Percentiles rank a stretch among this genome's conserved stretches.
Conservation (phyloP, 2,329 filamentous ascomycete species). For the Macrophomina phaseolina region DNA sequence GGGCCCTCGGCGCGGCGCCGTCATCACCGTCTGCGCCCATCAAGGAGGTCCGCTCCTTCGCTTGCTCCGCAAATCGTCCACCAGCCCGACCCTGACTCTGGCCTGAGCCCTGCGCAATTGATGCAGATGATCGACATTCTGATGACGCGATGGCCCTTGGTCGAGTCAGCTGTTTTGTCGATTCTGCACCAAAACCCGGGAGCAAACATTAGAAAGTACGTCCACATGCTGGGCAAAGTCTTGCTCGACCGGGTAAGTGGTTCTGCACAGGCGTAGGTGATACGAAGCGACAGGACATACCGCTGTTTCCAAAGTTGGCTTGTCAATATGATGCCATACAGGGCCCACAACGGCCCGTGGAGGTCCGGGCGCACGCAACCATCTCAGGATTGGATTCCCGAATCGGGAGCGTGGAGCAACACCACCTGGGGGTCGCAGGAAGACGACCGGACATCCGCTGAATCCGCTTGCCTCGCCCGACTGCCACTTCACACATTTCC, state of each 20-base stretch:
- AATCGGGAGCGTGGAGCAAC: not conserved
- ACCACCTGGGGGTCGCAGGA: not conserved
- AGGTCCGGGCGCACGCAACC: not conserved
- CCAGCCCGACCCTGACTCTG: not conserved
- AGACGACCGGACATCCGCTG: not conserved
- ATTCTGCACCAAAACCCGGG: constrained; percentile 14
- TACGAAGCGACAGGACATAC: not conserved
- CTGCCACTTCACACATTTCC: not conserved
- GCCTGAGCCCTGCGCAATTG: constrained; percentile 5
- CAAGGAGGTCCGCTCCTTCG: constrained; percentile 7
- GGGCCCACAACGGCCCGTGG: not conserved
- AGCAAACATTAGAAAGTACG: constrained; percentile 10
- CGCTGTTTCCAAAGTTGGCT: not conserved
- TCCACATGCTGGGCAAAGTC: constrained; percentile 5
- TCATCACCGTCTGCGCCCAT: constrained; percentile 13
- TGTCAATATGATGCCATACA: not conserved
- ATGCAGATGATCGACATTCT: constrained; percentile 23
- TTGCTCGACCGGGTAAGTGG: not conserved
- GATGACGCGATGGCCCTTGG: constrained; percentile 24
- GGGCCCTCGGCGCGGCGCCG: constrained; percentile 1
- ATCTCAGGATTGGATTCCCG: not conserved
- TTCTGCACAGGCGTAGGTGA: not conserved
- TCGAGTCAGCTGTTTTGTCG: constrained; percentile 9
- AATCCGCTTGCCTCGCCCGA: not conserved
- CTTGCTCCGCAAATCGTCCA: not conserved